A percentile compares a stretch with the other conserved stretches of the same genome.
Evolutionary conservation across 164 flowering plant species (phyloP).

Genomic region (Sextonia rubra): DNA sequence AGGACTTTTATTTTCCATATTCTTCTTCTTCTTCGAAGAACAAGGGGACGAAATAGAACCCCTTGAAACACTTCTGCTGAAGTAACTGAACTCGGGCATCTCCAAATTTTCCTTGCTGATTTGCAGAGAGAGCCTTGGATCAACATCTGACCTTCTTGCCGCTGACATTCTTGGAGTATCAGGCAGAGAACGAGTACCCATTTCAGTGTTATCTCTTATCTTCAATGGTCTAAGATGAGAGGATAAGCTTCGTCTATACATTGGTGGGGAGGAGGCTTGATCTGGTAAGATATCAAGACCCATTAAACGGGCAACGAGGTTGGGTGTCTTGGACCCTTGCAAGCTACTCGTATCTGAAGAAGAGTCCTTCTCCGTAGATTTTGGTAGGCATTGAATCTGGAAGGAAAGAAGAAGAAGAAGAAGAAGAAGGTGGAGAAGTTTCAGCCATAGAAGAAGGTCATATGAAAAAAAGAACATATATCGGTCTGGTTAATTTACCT

Average conservation of each 20-base stretch:
- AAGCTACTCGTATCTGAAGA: constrained; percentile 40
- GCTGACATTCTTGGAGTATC: constrained; percentile 70
- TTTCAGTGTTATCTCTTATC: no score
- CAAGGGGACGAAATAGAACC: not conserved
- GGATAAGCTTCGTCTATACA: not conserved
- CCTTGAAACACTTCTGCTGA: no score
- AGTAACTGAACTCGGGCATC: constrained; percentile 25
- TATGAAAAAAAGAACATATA: no score
- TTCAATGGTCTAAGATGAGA: no score
- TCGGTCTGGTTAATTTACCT: constrained; percentile 34
- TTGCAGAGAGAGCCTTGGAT: constrained; percentile 66
- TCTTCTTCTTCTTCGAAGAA: constrained; percentile 12
- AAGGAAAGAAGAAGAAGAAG: constrained; percentile 21
- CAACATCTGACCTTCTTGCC: constrained; percentile 63
- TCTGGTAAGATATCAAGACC: constrained; percentile 89
- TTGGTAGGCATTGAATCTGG: constrained; percentile 44
- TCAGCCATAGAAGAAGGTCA: not conserved
- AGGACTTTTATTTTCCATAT: constrained; percentile 44
- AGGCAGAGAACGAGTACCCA: constrained; percentile 48
- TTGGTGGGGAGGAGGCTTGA: constrained; percentile 14
- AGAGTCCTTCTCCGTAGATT: constrained; percentile 11
- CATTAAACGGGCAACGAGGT: constrained; percentile 82
- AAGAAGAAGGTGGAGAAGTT: not conserved
- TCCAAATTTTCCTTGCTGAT: constrained; percentile 47
- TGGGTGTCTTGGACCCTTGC: constrained; percentile 67